phyloP scores from a whole-genome alignment of 2,329 filamentous ascomycete genomes.

The Neoascochyta sp. region DNA sequence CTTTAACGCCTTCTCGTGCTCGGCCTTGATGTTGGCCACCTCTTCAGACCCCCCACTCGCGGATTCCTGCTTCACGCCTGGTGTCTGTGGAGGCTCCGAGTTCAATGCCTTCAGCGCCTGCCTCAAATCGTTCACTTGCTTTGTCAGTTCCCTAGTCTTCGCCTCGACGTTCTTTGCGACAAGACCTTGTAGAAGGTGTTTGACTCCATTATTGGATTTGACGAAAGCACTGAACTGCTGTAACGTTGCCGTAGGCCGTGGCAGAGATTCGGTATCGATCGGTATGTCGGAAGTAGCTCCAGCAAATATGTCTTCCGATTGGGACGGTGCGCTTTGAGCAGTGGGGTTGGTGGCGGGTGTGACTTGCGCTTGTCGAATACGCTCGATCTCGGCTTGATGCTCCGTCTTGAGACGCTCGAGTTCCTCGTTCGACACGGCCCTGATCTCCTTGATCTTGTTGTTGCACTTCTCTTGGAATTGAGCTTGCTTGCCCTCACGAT shows the following conservation, averaged over 20 bases:
- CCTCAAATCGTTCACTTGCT: slow-evolving; percentile 4
- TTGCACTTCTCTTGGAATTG: slow-evolving; percentile 56
- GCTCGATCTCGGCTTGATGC: slow-evolving; percentile 37
- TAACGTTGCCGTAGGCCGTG: slow-evolving; percentile 5
- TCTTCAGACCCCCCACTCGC: slow-evolving; percentile 16
- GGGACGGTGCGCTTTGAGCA: slow-evolving; percentile 3
- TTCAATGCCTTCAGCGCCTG: slow-evolving; percentile 1
- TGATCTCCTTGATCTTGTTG: slow-evolving; percentile 57
- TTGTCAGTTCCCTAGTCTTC: slow-evolving; percentile 6
- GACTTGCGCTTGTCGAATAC: slow-evolving; percentile 21
- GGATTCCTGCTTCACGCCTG: slow-evolving; percentile 3
- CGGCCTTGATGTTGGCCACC: slow-evolving; percentile 21
- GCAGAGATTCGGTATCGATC: slow-evolving; percentile 6
- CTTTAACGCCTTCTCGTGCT: slow-evolving; percentile 39
- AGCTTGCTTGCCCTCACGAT: slow-evolving; percentile 21
- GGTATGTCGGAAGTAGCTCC: slow-evolving; percentile 6
- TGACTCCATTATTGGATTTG: slow-evolving; percentile 7
- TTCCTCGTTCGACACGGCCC: slow-evolving; percentile 27
- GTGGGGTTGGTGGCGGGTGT: slow-evolving; percentile 1
- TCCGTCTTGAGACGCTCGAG: slow-evolving; percentile 43
- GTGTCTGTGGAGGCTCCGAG: too few relatives aligned
- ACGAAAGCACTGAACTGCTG: slow-evolving; percentile 8
- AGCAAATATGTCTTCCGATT: too few relatives aligned
- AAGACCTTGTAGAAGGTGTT: slow-evolving; percentile 4
- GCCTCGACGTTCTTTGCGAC: slow-evolving; percentile 9